These are phyloP conservation scores for Cenchrus purpureus DNA, from an alignment of 176 grass and related monocot species.

Conservation along the genomic window DNA sequence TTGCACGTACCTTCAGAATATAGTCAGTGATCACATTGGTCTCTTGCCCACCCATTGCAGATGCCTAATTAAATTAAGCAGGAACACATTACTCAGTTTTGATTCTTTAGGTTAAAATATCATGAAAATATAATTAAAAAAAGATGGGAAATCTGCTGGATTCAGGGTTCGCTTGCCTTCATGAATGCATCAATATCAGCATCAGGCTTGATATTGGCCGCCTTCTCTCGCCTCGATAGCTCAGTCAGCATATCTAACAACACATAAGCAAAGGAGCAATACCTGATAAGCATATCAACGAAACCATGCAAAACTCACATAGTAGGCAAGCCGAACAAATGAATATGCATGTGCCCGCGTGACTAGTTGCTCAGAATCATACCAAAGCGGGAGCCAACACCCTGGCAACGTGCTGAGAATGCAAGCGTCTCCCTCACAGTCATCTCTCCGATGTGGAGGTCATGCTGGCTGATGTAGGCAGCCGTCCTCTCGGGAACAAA, in stretches of 20 bases:
- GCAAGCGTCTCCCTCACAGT: slow-evolving; percentile 68
- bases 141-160: background rate
- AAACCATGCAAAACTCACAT: slow-evolving; percentile 12
- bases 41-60: slow-evolving; percentile 62
- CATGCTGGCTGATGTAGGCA: slow-evolving; percentile 69
- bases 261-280: no score
- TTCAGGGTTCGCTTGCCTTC: no score
- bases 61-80: slow-evolving; percentile 45
- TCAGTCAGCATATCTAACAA: no score
- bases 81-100: slow-evolving; percentile 6
- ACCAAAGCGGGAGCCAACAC: slow-evolving; percentile 64
- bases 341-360: background rate
- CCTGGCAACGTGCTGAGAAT: slow-evolving; percentile 70
- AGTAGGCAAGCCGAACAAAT: background rate
- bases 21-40: slow-evolving; percentile 63
- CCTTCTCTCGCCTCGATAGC: no score
- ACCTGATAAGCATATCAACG: background rate
- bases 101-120: background rate
- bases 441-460: slow-evolving; percentile 76
- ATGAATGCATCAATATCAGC: no score
- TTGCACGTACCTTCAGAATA: slow-evolving; percentile 60
- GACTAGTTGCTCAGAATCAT: background rate
- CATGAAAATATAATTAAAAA: background rate
- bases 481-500: slow-evolving; percentile 68
- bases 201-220: no score